These are phyloP conservation scores for Chalaropsis thielavioides DNA, from an alignment of 2,329 filamentous ascomycete genomes.

Conservation along the genomic window DNA sequence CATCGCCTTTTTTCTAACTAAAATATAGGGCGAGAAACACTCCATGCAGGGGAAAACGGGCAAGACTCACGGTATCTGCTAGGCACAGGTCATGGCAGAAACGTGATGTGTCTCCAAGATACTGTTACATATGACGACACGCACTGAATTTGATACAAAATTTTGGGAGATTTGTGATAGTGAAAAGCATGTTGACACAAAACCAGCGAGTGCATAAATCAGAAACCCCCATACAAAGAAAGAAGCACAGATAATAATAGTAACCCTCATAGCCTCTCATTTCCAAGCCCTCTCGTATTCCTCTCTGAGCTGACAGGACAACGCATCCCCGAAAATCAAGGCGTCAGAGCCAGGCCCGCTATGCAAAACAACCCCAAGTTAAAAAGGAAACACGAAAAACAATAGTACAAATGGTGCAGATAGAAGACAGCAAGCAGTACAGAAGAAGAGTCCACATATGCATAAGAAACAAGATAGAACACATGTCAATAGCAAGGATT, in stretches of 20 bases:
- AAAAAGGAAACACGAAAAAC: not conserved
- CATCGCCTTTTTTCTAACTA: not conserved
- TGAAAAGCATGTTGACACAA: not conserved
- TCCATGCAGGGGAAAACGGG: constrained; percentile 79
- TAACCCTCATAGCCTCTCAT: not conserved
- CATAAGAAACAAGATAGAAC: not conserved
- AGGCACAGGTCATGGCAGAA: constrained; percentile 20
- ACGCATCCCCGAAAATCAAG: not conserved
- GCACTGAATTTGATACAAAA: not conserved
- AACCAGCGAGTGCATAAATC: not conserved
- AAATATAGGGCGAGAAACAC: constrained; percentile 55
- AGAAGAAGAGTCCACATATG: not conserved
- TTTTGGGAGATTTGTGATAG: not conserved
- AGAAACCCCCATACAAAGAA: not conserved
- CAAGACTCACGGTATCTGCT: constrained; percentile 83
- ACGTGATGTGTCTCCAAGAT: not conserved
- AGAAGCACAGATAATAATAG: not conserved
- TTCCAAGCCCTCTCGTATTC: no score
- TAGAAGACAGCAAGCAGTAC: not conserved
- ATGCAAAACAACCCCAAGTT: no score
- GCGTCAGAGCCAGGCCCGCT: not conserved
- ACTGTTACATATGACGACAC: not conserved
- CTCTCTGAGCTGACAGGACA: no score
- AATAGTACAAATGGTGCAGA: not conserved
- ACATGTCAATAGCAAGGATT: not conserved